Conservation (phyloP, 1,139 yeast species). For the Scheffersomyces insectosa region DNA sequence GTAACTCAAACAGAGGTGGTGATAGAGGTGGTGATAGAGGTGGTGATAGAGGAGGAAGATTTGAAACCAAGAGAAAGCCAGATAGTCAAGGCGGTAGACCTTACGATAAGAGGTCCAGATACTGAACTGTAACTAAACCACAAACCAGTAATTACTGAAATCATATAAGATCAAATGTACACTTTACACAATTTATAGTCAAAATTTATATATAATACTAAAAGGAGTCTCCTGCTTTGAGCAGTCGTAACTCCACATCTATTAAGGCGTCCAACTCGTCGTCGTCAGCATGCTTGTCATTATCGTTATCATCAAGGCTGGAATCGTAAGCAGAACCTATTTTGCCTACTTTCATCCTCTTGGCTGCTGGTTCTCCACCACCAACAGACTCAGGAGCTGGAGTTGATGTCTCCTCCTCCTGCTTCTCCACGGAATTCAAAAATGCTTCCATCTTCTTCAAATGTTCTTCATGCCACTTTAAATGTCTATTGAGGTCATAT, state of each 20-base stretch:
- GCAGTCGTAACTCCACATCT: constrained; percentile 29
- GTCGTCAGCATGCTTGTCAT: constrained; percentile 11
- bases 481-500: constrained; percentile 53
- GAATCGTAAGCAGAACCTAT: constrained; percentile 6
- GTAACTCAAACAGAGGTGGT: constrained; percentile 1
- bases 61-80: constrained; percentile 27
- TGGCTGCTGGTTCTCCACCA: not conserved
- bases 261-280: constrained; percentile 29
- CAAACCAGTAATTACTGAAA: not conserved
- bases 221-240: constrained; percentile 17
- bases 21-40: constrained; percentile 10
- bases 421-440: constrained; percentile 26
- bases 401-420: constrained; percentile 1
- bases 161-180: constrained; percentile 3
- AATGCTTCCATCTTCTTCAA: constrained; percentile 32
- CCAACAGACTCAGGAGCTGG: not conserved
- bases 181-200: constrained; percentile 5
- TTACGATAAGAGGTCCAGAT: constrained; percentile 35
- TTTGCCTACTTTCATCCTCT: constrained; percentile 1
- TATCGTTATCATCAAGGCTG: constrained; percentile 5
- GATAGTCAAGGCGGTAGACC: constrained; percentile 27
- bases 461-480: constrained; percentile 54
- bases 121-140: constrained; percentile 11
- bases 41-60: constrained; percentile 5
- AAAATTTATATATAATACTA: not conserved